Base-by-base conservation (phyloP, 108 stramenopile species). In the Epipyxis sp. region DNA sequence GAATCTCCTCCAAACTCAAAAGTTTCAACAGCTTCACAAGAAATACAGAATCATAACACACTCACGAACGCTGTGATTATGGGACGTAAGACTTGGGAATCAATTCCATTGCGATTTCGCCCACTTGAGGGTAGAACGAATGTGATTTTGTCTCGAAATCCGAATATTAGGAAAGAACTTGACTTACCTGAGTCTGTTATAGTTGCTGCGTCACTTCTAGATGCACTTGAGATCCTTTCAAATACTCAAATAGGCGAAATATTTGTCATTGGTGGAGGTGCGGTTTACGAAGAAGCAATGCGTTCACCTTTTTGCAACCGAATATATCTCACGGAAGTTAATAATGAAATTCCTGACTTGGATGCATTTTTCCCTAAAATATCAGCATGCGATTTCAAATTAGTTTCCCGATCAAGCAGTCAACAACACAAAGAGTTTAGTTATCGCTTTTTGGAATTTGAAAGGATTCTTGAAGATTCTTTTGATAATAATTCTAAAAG, bases 11-110 rank as follows among this genome's bases (percentile, higher is more conserved):
- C n/a, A n/a, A n/a, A n/a, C n/a, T n/a, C n/a, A n/a, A n/a, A n/a
- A n/a, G 87, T 86, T 0, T 77, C 3, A 35, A 65, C 74, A 29
- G 32, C 35, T 41, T 40, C 76, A 34, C 30, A 35, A 34, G 59
- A 13, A 27, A 44, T 89, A 41, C 83, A 77, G 42, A n/a, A n/a
- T n/a, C n/a, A n/a, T n/a, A n/a, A n/a, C n/a, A n/a, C n/a, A n/a
- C 83, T 84, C 43, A 78, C 68, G 78, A 97, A 98, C 82, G 98
- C 97, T 1, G 95, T 97, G 61, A 88, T 99, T 80, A 98, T 99
- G 97, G 98, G 98, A 0, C 92, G 97, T n/a, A 96, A 95, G 80
- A 99, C 98, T 6, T 99, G 96, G 96, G 91, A 95, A 46, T 92
- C 91, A 77, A 95, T 99, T 77, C 97, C 98, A 1, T 25, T 84